phyloP scores from a whole-genome alignment of 116 monocot species.

The Iris pallida region DNA sequence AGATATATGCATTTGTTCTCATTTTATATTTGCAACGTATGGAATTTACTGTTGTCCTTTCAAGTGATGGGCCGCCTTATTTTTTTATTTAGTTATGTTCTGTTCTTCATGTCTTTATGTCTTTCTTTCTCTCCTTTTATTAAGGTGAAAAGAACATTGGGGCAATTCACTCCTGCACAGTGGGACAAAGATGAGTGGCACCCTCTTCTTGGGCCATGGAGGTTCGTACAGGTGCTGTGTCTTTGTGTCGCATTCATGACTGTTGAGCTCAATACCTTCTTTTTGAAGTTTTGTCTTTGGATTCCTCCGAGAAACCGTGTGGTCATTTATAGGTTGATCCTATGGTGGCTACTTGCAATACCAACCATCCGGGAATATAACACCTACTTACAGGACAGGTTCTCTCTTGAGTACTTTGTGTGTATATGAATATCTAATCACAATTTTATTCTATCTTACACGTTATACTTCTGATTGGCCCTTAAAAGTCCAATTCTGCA shows the following conservation, averaged over 20 bases:
- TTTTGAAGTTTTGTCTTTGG: conserved; percentile 97
- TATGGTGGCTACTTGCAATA: conserved; percentile 98
- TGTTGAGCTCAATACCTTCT: conserved; percentile 95
- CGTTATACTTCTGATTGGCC: too few relatives aligned
- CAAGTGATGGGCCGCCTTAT: too few relatives aligned
- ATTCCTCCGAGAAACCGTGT: conserved; percentile 92
- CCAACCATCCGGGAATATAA: conserved; percentile 99
- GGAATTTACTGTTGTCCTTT: too few relatives aligned
- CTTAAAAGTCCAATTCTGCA: background rate
- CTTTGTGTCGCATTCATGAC: conserved; percentile 83
- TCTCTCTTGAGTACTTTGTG: too few relatives aligned
- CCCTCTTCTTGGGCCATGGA: conserved; percentile 87
- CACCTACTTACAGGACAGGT: conserved; percentile 97
- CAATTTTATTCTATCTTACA: too few relatives aligned
- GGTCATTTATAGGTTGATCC: conserved; percentile 62
- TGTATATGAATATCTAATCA: too few relatives aligned
- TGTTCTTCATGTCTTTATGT: background rate
- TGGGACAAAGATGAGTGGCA: conserved; percentile 99
- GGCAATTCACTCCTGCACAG: conserved; percentile 92
- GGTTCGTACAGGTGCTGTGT: conserved; percentile 87
- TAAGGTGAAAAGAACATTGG: conserved; percentile 90
- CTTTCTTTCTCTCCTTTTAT: conserved; percentile 3
- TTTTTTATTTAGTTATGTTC: background rate
- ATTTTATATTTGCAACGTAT: too few relatives aligned
- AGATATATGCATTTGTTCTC: too few relatives aligned